Percentiles rank a stretch among this genome's conserved stretches.
phyloP scores from a whole-genome alignment of 1,284 basidiomycete species.

The Erythrobasidium hasegawianum region DNA sequence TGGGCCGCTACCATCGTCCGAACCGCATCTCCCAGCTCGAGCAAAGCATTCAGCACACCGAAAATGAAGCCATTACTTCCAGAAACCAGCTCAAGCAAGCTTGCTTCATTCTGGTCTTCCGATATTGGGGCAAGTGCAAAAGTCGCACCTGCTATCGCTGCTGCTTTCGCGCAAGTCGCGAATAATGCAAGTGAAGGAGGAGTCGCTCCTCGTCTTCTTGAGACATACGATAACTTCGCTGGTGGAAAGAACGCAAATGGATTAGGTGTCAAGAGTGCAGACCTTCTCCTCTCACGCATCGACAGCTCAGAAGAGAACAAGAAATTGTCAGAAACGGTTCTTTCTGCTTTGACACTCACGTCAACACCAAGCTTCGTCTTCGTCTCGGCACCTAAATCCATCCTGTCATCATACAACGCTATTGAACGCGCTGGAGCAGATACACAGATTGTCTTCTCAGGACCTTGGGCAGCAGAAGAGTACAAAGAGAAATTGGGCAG shows the following conservation, averaged over 20 bases:
- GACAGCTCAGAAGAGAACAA: conserved; percentile 26
- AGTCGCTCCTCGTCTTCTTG: conserved; percentile 39
- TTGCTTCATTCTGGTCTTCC: conserved; percentile 50
- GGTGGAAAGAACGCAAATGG: conserved; percentile 36
- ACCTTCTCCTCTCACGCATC: conserved; percentile 42
- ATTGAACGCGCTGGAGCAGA: conserved; percentile 38
- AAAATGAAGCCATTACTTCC: conserved; percentile 37
- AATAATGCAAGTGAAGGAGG: conserved; percentile 33
- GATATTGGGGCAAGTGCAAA: conserved; percentile 40
- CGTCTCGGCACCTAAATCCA: conserved; percentile 39
- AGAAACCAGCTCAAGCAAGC: conserved; percentile 46
- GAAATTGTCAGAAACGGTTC: conserved; percentile 3
- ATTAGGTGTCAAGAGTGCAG: conserved; percentile 42
- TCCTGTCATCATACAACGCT: conserved; percentile 44
- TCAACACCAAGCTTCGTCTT: conserved; percentile 42
- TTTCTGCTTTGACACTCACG: conserved; percentile 40
- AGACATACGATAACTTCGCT: conserved; percentile 44
- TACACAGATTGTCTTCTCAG: conserved; percentile 43
- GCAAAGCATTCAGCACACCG: conserved; percentile 41
- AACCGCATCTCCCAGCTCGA: conserved; percentile 67
- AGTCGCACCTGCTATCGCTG: conserved; percentile 40
- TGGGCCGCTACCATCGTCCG: conserved; percentile 66
- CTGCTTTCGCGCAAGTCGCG: conserved; percentile 38
- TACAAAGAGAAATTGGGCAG: conserved; percentile 41
- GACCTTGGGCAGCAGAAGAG: conserved; percentile 44